Percentiles rank a stretch among this genome's conserved stretches.
Conservation (phyloP, 352 stramenopile genomes). For the Globisporangium splendens region DNA sequence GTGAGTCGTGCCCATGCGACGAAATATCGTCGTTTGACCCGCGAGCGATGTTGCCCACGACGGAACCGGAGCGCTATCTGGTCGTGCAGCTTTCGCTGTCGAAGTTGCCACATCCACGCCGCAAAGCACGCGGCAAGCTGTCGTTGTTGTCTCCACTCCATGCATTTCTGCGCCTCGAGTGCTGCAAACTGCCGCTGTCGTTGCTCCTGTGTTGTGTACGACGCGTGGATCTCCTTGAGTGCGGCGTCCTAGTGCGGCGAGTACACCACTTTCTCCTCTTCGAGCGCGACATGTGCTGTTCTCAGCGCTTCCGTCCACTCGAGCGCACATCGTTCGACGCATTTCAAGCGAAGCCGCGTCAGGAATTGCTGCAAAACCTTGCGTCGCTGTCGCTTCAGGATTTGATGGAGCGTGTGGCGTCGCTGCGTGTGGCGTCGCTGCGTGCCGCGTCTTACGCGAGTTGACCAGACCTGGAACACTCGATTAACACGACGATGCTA, state of each 20-base stretch:
- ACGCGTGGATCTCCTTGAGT: conserved; percentile 27
- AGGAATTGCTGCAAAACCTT: conserved; percentile 11
- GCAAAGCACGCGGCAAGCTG: conserved; percentile 7
- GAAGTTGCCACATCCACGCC: conserved; percentile 17
- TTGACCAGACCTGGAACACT: conserved; percentile 9
- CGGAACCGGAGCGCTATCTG: conserved; percentile 23
- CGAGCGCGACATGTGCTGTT: conserved; percentile 30
- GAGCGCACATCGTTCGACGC: conserved; percentile 21
- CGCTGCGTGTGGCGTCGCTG: background rate
- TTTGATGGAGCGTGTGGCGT: background rate
- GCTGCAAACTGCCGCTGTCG: conserved; percentile 16
- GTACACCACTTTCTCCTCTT: conserved; percentile 41
- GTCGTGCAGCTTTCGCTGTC: conserved; percentile 8
- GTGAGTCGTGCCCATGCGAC: conserved; percentile 14
- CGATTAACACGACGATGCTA: background rate
- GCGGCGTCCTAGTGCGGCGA: conserved; percentile 29
- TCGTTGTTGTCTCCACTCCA: conserved; percentile 13
- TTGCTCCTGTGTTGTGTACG: conserved; percentile 21
- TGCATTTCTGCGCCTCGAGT: conserved; percentile 18
- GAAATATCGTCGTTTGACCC: conserved; percentile 15
- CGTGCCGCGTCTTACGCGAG: background rate
- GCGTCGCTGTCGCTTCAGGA: background rate
- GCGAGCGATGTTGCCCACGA: conserved; percentile 7
- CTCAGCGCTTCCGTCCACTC: conserved; percentile 44
- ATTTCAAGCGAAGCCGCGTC: conserved; percentile 25